Base-by-base conservation (phyloP, 2,329 filamentous ascomycete species). In the Fonsecaea multimorphosa region DNA sequence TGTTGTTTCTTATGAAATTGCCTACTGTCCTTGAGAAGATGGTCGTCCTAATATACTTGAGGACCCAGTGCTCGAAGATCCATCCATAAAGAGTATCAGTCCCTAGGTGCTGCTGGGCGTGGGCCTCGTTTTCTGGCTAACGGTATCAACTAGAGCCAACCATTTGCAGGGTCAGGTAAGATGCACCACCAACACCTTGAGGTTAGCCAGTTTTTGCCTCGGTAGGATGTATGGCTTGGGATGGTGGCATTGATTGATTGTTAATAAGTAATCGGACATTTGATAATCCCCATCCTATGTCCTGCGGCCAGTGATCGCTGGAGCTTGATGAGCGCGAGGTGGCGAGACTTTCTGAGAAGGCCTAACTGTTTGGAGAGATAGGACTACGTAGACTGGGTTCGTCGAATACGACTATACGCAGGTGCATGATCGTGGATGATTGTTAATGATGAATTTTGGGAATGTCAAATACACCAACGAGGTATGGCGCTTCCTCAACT, bases 31-130 rank as follows among this genome's bases (percentile, higher is more conserved):
- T 27, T n/a, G 29, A 46, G 27, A 49, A 46, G 40, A 49, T 12
- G 24, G 34, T 58, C 36, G 9, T 46, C 38, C 49, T 58, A 58
- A 58, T 58, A 49, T 58, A 58, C 7, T 16, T 14, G 38, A n/a
- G n/a, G n/a, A n/a, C n/a, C n/a, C 14, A 12, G 11, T 38, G 4
- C 14, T 38, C 14, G 9, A 38, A 16, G 4, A 40, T 12, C 38
- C 38, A 24, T 49, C 44, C 44, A 49, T 49, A 24, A 49, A 49
- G 44, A 49, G 44, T 49, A 49, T 49, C 6, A 49, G 44, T 49
- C 44, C 38, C 38, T 40, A 22, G 8, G 24, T 12, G 19, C 9
- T 22, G 5, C 22, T 49, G 19, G 44, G 19, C 0, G 19, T 11
- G 19, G 44, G 44, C 19, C 38, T 40, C 19, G 19, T 22, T 8